Evolutionary conservation across 2,329 filamentous ascomycete genomes (phyloP), one percentile per base, ranked within the genome.

Genomic region (Nemania bipapillata): DNA sequence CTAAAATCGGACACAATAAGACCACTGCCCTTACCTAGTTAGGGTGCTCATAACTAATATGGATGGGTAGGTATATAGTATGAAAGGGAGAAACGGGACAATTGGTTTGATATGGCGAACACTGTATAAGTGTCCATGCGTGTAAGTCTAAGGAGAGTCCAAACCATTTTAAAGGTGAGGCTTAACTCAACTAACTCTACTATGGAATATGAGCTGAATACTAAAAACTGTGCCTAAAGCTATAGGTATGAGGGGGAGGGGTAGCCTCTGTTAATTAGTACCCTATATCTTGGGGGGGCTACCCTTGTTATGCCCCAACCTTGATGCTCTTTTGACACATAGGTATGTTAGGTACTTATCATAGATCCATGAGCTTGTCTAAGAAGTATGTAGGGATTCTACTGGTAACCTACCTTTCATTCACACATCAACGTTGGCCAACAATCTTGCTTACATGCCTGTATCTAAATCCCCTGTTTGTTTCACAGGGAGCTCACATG

Each of bases 1-100:
- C 73, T 75, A 72, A 73, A 73, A 68, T 54, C 70, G 66, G 68
- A 63, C 32, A 63, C 65, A 3, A 62, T 8, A 37, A 15, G 32
- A 56, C 11, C 15, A n/a, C 20, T 45, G 40, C 20, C n/a, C 40
- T 17, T 45, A 40, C 15, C 37, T 40, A 12, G 37, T 5, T 40
- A 40, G 37, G 15, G 3, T 17, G 15, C 15, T 3, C 3, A 40
- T 17, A 20, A n/a, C 40, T 7, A n/a, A 20, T 4, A 45, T 17
- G 20, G 2, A 45, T 17, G 15, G 17, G 8, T 45, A 45, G 17
- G 40, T 45, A 45, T 6, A 45, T 6, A 45, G 8, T 3, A 42
- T 17, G 20, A 6, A 45, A n/a, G 17, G 40, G 40, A 5, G 17
- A 45, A 45, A 20, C 40, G n/a, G 20, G 40, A 45, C 40, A n/a